Base-by-base conservation (phyloP, 2,329 filamentous ascomycete genomes). In the Ciborinia camelliae region DNA sequence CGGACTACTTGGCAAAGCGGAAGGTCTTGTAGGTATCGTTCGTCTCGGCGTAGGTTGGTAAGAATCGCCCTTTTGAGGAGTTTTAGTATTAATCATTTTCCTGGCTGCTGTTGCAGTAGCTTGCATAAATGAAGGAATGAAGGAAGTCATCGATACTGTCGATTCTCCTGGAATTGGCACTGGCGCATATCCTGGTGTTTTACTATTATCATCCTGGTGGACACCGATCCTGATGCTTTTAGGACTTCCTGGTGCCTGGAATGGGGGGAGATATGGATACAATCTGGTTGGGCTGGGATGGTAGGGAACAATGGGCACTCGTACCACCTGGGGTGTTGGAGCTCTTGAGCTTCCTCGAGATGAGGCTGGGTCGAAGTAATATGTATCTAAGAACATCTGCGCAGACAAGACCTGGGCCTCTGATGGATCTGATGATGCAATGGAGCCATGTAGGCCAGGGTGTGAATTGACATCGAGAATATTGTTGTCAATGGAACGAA, bases 341-440 rank as follows among this genome's bases (percentile, higher is more conserved):
- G 89, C 87, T 74, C 88, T 83, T 14, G 89, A 90, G 67, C 81
- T 82, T 63, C 83, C 80, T 66, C 84, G 85, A 63, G 82, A 84
- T 65, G 84, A 80, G 68, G 79, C 82, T 5, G 79, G 76, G 65
- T 96, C 92, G 60, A 85, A 84, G 74, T 90, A 96, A 20, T 92
- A 84, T 7, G 83, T 85, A 63, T 97, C 93, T 64, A 97, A 82
- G 75, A 94, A 97, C 20, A 85, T 81, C 3, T 87, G 81, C 2
- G 92, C 92, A 0, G 88, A 83, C 70, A 88, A 86, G 47, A 98
- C 81, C 63, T 87, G 84, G 7, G 91, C 90, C 75, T 98, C 94
- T 1, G 92, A 93, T 0, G 87, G 79, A 76, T 98, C 94, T 47
- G 90, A 88, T 2, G 86, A 83, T 62, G 86, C 86, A 15, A 97